phyloP scores from a whole-genome alignment of 1,139 yeast species.

The Kodamaea ohmeri region DNA sequence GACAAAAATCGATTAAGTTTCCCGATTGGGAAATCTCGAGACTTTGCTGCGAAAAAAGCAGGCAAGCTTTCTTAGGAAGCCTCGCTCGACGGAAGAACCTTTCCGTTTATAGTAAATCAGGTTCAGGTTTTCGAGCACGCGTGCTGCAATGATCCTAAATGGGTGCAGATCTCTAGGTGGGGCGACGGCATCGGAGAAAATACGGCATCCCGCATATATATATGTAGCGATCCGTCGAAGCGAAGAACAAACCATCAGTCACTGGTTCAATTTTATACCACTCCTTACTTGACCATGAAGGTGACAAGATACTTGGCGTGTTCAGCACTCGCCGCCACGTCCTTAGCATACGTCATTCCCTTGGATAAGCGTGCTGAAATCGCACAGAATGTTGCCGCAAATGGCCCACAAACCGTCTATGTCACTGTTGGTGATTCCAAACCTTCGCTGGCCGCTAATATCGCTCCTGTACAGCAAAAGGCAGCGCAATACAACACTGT shows the following conservation, averaged over 20 bases:
- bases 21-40: conserved; percentile 3
- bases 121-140: not conserved
- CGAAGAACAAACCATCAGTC: not conserved
- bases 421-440: not conserved
- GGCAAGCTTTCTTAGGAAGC: not conserved
- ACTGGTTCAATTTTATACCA: conserved; percentile 1
- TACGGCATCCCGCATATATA: conserved; percentile 1
- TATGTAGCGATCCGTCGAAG: not conserved
- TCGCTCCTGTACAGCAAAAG: conserved; percentile 1
- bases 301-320: conserved; percentile 8
- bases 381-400: conserved; percentile 6
- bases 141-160: not conserved
- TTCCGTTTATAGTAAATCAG: conserved; percentile 4
- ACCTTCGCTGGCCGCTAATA: not conserved
- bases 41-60: conserved; percentile 3
- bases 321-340: conserved; percentile 10
- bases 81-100: not conserved
- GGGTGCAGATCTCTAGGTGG: conserved; percentile 3
- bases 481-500: conserved; percentile 10
- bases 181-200: not conserved
- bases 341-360: conserved; percentile 12
- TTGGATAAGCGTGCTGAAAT: conserved; percentile 9
- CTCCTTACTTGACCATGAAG: conserved; percentile 9
- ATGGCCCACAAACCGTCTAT: not conserved
- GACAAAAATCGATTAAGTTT: not conserved